phyloP scores from a whole-genome alignment of 2,329 filamentous ascomycete genomes.

The Trichoderma sp. region DNA sequence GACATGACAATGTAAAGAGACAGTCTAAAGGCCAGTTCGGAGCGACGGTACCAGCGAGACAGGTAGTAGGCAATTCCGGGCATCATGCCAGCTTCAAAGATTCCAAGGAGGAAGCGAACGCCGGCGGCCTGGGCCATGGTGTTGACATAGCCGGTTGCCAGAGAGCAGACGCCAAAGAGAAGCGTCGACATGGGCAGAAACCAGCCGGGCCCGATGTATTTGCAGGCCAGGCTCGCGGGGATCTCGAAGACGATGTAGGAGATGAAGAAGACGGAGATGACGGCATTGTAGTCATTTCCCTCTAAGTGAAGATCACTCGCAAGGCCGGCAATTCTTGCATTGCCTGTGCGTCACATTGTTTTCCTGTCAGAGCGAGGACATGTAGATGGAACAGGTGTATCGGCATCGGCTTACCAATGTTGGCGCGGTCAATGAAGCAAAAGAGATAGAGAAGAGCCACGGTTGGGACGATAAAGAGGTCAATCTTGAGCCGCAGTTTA shows the following conservation, averaged over 20 bases:
- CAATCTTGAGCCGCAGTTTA: conserved; percentile 63
- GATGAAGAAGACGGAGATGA: conserved; percentile 71
- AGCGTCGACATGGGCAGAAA: conserved; percentile 65
- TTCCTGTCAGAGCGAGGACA: neutral
- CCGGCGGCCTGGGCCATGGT: conserved; percentile 53
- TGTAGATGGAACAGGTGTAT: neutral
- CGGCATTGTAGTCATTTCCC: conserved; percentile 68
- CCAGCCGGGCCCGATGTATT: conserved; percentile 71
- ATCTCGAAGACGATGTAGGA: conserved; percentile 74
- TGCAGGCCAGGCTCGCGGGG: conserved; percentile 67
- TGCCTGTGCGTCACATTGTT: conserved; percentile 48
- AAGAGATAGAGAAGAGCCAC: conserved; percentile 69
- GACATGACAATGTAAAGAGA: conserved; percentile 71
- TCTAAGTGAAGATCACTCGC: conserved; percentile 60
- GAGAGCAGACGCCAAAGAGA: conserved; percentile 62
- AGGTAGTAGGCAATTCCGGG: conserved; percentile 75
- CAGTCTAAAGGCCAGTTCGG: conserved; percentile 67
- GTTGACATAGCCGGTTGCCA: conserved; percentile 66
- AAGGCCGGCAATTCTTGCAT: conserved; percentile 66
- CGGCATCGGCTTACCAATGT: conserved; percentile 56
- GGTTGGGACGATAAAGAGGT: conserved; percentile 65
- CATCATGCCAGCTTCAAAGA: conserved; percentile 74
- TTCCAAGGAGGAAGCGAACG: conserved; percentile 66
- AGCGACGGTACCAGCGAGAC: conserved; percentile 69
- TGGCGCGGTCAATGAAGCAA: conserved; percentile 74